Evolutionary conservation across 352 stramenopile genomes (phyloP), one percentile per base, ranked within the genome.

Genomic region (Saprolegnia diclina): DNA sequence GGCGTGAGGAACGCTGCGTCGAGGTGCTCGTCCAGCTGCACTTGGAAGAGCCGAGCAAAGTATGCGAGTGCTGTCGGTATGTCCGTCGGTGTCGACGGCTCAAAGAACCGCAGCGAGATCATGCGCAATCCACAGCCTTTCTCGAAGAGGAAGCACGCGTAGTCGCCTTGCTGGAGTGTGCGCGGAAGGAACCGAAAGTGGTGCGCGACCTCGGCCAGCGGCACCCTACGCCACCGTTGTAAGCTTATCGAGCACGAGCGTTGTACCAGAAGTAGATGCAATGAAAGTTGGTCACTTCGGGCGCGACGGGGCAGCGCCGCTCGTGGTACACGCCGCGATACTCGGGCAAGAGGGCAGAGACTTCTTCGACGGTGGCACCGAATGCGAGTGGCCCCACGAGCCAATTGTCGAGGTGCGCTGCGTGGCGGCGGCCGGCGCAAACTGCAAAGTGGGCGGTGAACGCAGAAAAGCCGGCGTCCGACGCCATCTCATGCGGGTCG

Each of bases 31-130:
- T 59, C 52, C 3, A 59, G 35, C 35, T 59, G 24, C 24, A 59
- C 52, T 59, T 59, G 52, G 9, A 59, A 59, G 24, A 59, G 35
- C 13, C 52, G 52, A 19, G 52, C 52, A 59, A 59, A 59, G 24
- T 40, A 40, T 2, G 19, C 52, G 1, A 59, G 35, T 3, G 7
- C 24, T 7, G n/a, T 19, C 11, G 52, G 35, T 19, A 59, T n/a
- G 3, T n/a, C 52, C 24, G 35, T 35, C 52, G 24, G 11, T 3
- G 24, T 21, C 13, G 24, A 19, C 13, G 13, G 13, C 16, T 59
- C 52, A 11, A 42, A 59, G 35, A 59, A 59, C 52, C 52, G 24
- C 1, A 59, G 11, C 13, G 52, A 59, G 11, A 59, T 1, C 52
- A 59, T 59, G 35, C 52, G 35, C 13, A 59, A 9, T 16, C 52